Conservation (phyloP, 192 early-diverging fungal genomes). For the Backusella luteola region DNA sequence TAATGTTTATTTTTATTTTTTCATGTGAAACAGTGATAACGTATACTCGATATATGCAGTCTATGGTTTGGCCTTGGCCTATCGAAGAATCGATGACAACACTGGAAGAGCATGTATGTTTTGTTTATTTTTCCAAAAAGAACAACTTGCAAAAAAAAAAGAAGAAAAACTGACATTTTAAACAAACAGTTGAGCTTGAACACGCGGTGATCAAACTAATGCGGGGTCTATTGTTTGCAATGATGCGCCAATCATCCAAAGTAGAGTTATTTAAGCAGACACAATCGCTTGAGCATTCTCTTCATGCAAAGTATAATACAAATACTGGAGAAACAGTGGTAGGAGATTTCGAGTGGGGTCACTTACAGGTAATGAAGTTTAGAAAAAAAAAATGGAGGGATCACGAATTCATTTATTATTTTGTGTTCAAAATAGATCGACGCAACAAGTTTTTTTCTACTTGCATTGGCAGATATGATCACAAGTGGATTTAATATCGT, state of each 20-base stretch:
- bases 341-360: constrained; percentile 82
- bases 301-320: constrained; percentile 89
- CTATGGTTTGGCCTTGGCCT: constrained; percentile 78
- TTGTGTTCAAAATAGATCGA: constrained; percentile 47
- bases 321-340: constrained; percentile 82
- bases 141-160: neutral
- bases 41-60: constrained; percentile 85
- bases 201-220: constrained; percentile 83
- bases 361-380: constrained; percentile 54
- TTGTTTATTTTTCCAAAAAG: neutral
- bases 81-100: constrained; percentile 80
- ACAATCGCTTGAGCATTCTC: constrained; percentile 63
- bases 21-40: constrained; percentile 59
- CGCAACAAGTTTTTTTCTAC: constrained; percentile 77
- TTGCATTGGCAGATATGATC: constrained; percentile 82
- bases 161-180: neutral
- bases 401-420: neutral
- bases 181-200: constrained; percentile 68
- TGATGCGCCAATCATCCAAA: constrained; percentile 81
- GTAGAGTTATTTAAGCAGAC: constrained; percentile 81
- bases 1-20: neutral
- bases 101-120: constrained; percentile 68
- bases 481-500: constrained; percentile 69
- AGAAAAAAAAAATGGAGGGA: too few species aligned
- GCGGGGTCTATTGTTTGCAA: constrained; percentile 75